Evolutionary conservation across 345 rosid species (phyloP).

Genomic region (Syzygium aqueum): DNA sequence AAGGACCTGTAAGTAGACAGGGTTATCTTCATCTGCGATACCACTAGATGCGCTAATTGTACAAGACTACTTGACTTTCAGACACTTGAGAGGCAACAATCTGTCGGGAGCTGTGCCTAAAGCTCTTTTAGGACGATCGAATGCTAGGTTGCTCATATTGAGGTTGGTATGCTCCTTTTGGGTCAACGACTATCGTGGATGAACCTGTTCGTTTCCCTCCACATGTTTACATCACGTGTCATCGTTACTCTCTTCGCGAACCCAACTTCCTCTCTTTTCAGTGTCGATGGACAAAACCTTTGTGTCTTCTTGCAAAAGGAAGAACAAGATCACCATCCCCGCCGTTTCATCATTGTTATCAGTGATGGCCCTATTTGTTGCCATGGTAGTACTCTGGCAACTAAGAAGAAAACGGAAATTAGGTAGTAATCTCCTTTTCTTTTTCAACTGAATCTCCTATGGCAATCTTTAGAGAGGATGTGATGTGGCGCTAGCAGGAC

Average conservation of each 20-base stretch:
- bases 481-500: background rate
- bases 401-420: conserved; percentile 21
- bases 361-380: background rate
- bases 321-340: background rate
- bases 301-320: conserved; percentile 2
- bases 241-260: background rate
- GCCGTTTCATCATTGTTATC: background rate
- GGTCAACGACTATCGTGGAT: background rate
- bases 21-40: background rate
- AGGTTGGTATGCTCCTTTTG: conserved; percentile 14
- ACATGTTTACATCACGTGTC: background rate
- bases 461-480: background rate
- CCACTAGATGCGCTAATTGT: background rate
- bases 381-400: conserved; percentile 7
- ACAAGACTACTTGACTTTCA: background rate
- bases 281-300: conserved; percentile 24
- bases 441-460: background rate
- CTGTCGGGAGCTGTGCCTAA: conserved; percentile 38
- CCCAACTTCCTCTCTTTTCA: conserved; percentile 11
- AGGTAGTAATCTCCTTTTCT: conserved; percentile 6
- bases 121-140: conserved; percentile 26
- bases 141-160: conserved; percentile 17
- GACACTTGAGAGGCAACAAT: conserved; percentile 40
- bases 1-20: background rate
- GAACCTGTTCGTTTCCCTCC: background rate